phyloP scores from a whole-genome alignment of 768 basidiomycete species.

The Trametes sanguinea region DNA sequence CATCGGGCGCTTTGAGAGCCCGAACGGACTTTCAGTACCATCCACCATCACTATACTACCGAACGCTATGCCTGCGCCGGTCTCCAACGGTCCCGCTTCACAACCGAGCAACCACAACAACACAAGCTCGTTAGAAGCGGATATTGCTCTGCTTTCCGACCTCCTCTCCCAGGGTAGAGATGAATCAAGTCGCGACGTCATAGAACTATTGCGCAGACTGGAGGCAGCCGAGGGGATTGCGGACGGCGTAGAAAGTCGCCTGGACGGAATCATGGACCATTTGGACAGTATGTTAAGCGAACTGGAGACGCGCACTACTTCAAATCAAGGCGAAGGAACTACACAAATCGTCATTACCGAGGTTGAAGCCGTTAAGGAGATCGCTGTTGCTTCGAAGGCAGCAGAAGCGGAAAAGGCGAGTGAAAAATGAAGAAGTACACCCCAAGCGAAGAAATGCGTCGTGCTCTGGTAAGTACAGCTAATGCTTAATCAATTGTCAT shows the following conservation, averaged over 20 bases:
- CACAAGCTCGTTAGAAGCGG: constrained; percentile 34
- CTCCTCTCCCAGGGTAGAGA: constrained; percentile 35
- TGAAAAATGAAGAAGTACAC: too few relatives aligned
- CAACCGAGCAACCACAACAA: too few relatives aligned
- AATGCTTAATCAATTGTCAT: too few relatives aligned
- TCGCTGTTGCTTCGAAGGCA: neutral
- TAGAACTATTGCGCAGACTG: constrained; percentile 55
- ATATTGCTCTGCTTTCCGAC: constrained; percentile 37
- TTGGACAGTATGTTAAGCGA: constrained; percentile 55
- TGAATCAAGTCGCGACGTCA: constrained; percentile 45
- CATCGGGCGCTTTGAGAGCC: too few relatives aligned
- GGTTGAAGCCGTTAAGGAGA: neutral
- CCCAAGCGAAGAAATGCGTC: too few relatives aligned
- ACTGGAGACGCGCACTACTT: constrained; percentile 36
- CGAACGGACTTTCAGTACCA: too few relatives aligned
- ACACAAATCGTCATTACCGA: neutral
- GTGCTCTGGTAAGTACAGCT: too few relatives aligned
- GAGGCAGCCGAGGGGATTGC: constrained; percentile 63
- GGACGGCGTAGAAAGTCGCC: constrained; percentile 56
- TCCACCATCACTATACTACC: neutral
- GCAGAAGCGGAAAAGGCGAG: too few relatives aligned
- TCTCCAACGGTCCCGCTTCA: neutral
- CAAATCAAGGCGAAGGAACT: neutral
- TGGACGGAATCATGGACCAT: constrained; percentile 62
- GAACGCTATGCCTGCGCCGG: neutral